Base-by-base conservation (phyloP, 2,329 filamentous ascomycete species). In the Colletotrichum paranaense region DNA sequence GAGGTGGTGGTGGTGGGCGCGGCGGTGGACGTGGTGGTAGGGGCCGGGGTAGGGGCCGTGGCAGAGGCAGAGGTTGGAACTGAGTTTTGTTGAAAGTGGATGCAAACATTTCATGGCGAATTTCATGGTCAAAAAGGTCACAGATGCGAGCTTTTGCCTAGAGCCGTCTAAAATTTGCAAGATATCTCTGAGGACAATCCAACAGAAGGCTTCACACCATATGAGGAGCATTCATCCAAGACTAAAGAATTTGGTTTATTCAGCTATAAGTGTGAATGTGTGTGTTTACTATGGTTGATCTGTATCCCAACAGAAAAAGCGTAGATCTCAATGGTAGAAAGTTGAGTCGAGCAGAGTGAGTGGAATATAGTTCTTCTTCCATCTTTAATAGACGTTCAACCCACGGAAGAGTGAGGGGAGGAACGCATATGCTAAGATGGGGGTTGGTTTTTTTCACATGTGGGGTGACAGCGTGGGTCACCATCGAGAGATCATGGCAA, bases 371-470 rank as follows among this genome's bases (percentile, higher is more conserved):
- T 87, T 76, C 74, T 84, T 88, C 83, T 88, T 84, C 87, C 87
- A 88, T 84, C 82, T 83, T 81, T 84, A 84, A 85, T 88, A 88
- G 86, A 85, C 86, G 82, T 86, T 85, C 85, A 82, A 85, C 85
- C 85, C 86, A 88, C 79, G 85, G 86, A 81, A 80, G 82, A 86
- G 84, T 77, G 78, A 81, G 80, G 80, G 80, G 82, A 81, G 82
- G 85, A 86, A 86, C 85, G 86, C 79, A 88, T 88, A 88, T 88
- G 86, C 86, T 88, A 81, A 85, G 85, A 87, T 88, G 85, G 85
- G 80, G 85, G 84, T 79, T 14, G 24, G 38, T 6, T 26, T 11
- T 11, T 55, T 53, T 62, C 68, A 75, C 32, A 53, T n/a, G n/a
- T 26, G 19, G 30, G 26, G 26, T 32, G 26, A 38, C 8, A 62